Evolutionary conservation across 2,329 filamentous ascomycete species (phyloP), one percentile per base, ranked within the genome.

Genomic region (Talaromyces marneffei): DNA sequence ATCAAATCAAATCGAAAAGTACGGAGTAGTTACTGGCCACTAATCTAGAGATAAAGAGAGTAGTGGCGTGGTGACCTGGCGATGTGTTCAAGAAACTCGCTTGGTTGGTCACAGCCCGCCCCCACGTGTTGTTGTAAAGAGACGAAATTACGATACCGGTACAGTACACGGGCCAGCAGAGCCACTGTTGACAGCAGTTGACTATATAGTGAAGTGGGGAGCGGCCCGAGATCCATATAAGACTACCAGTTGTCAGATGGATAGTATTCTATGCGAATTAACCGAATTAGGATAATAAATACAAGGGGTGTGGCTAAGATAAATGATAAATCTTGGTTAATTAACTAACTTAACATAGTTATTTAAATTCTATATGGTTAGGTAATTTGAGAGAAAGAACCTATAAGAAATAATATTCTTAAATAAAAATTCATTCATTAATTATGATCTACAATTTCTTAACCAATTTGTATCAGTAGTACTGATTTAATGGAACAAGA

Each of bases 151-250:
- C 44, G 25, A 25, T 48, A 48, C n/a, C 12, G 25, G 7, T 27
- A 48, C 44, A 10, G 6, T 29, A 29, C 44, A 27, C 25, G 12
- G 44, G 29, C 44, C 44, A 27, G 44, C 23, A 27, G 44, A 27
- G 44, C 23, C 44, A 48, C 44, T 48, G n/a, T n/a, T n/a, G n/a
- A n/a, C n/a, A n/a, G n/a, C n/a, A n/a, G n/a, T n/a, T n/a, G n/a
- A n/a, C n/a, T n/a, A n/a, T n/a, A n/a, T n/a, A n/a, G n/a, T n/a
- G 12, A 48, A 52, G 48, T 52, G 48, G 48, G 27, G 48, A 52
- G 55, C 40, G 55, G 55, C 40, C 55, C 55, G 55, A 25, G 55
- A 57, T 57, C 55, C 55, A 46, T 48, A 44, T 40, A 16, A 33
- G 4, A 40, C 4, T 6, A 20, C 16, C 39, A 56, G 12, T 25